These are phyloP conservation scores for Leishmania arabica DNA, from an alignment of 208 protist genomes.

Conservation along the genomic window DNA sequence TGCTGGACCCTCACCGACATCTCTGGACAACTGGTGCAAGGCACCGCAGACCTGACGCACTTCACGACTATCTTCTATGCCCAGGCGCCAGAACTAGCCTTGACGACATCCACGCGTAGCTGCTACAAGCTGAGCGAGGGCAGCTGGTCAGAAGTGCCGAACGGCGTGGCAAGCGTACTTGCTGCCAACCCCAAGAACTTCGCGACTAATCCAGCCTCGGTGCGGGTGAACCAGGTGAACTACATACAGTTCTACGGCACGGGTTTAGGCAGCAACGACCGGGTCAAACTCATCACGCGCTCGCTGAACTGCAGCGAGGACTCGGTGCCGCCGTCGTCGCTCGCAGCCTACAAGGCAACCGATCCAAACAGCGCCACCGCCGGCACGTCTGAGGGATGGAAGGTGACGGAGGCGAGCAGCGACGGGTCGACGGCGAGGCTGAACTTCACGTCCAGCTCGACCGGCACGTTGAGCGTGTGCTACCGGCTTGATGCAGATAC, in stretches of 20 bases:
- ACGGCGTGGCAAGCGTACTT: slow-evolving; percentile 45
- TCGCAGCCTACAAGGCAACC: slow-evolving; percentile 47
- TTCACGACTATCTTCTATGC: slow-evolving; percentile 65
- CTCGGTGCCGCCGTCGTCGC: slow-evolving; percentile 50
- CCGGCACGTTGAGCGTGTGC: slow-evolving; percentile 80
- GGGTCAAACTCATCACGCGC: slow-evolving; percentile 74
- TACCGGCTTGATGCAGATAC: slow-evolving; percentile 77
- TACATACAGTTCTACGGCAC: slow-evolving; percentile 61
- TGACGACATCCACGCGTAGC: slow-evolving; percentile 40
- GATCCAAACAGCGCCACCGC: slow-evolving; percentile 23
- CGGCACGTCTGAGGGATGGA: slow-evolving; percentile 47
- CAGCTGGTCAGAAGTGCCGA: slow-evolving; percentile 80
- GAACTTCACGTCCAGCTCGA: slow-evolving; percentile 59
- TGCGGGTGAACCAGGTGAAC: slow-evolving; percentile 56
- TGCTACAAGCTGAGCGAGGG: slow-evolving; percentile 65
- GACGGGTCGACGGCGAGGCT: slow-evolving; percentile 48
- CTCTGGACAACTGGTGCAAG: slow-evolving; percentile 48
- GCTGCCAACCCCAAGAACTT: slow-evolving; percentile 82
- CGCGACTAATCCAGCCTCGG: slow-evolving; percentile 41
- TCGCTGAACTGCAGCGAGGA: slow-evolving; percentile 67
- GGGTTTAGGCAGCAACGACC: slow-evolving; percentile 53
- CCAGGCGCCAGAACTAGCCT: slow-evolving; percentile 35
- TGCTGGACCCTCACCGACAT: slow-evolving; percentile 69
- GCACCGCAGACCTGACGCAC: slow-evolving; percentile 52
- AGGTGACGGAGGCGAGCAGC: slow-evolving; percentile 34